Evolutionary conservation across 345 rosid genomes (phyloP).

Genomic region (Citrus sinensis): DVS_A1.0 CM039165.1:22296501-22297000

Average conservation of each 20-base stretch:
- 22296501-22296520: too few relatives aligned
- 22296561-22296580: too few relatives aligned
- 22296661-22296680: slow-evolving; percentile 86
- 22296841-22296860: slow-evolving; percentile 92
- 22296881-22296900: slow-evolving; percentile 86
- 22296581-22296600: not conserved
- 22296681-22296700: slow-evolving; percentile 78
- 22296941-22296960: slow-evolving; percentile 70
- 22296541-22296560: too few relatives aligned
- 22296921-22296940: slow-evolving; percentile 96
- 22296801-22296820: not conserved
- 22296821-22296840: slow-evolving; percentile 69
- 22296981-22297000: too few relatives aligned
- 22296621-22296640: slow-evolving; percentile 87
- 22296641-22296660: slow-evolving; percentile 90
- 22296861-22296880: slow-evolving; percentile 94
- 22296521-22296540: too few relatives aligned
- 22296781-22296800: not conserved
- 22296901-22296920: slow-evolving; percentile 97
- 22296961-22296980: too few relatives aligned
- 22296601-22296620: slow-evolving; percentile 61
- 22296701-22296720: slow-evolving; percentile 95
- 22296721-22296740: slow-evolving; percentile 81
- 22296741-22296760: slow-evolving; percentile 35
- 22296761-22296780: not conserved